Base-by-base conservation (phyloP, 306 rosid genomes). In the Castanea sativa region DNA sequence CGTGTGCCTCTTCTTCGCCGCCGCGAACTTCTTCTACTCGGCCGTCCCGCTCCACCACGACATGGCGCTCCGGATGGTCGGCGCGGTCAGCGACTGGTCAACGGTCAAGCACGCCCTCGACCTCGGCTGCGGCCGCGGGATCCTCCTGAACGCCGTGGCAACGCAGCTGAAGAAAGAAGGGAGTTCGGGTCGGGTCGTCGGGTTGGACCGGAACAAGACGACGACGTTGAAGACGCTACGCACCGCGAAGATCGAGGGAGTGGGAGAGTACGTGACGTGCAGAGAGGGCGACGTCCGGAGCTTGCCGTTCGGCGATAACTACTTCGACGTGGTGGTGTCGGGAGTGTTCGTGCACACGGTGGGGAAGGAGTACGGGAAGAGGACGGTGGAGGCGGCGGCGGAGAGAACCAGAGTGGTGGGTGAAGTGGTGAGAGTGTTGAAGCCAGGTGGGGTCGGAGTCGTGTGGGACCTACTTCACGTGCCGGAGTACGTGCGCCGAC, bases 401-500 rank as follows among this genome's bases (percentile, higher is more conserved):
- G 99, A 96, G 89, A 83, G 99, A 91, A 96, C 90, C 92, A 74
- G 97, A 78, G 98, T 89, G 30, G 85, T 96, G 84, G 97, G 97
- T 25, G 99, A 96, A 90, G 5, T 96, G 82, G 97, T 96, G 8
- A 73, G 99, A 71, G 99, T 96, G 3, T 21, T 96, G 87, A 96
- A 96, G 74, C 93, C 98, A 0, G 99, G 97, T 0, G 99, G 96
- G 6, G 80, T 87, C 2, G 97, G 84, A 7, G 99, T 96, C 0
- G 99, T 96, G 92, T 96, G 99, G 99, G 99, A 96, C 80, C 78
- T 96, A 1, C 71, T 90, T 80, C 99, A 96, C 87, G 99, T 90
- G 82, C 99, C 97, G 25, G 99, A 96, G 77, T 96, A 96, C 81
- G 96, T 89, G 82, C 72, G 89, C 49, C 57, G 98, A 73, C 80